Conservation (phyloP, 1,139 yeast genomes). For the Candida dubliniensis region DNA sequence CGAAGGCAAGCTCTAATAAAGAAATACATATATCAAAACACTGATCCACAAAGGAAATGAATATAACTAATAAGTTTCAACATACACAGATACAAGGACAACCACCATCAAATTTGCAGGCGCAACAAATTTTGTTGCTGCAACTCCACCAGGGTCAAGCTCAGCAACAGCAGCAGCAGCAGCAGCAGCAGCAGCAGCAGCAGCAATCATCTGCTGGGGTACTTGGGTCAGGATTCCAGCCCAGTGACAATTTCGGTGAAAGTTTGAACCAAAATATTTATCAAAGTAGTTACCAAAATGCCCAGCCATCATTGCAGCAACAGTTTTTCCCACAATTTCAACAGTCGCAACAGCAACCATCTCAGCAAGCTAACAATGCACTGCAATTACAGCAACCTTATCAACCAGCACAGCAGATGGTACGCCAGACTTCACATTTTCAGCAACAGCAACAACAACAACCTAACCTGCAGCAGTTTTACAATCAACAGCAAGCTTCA, state of each 20-base stretch:
- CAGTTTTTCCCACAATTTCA: conserved; percentile 26
- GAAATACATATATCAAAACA: background rate
- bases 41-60: conserved; percentile 10
- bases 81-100: conserved; percentile 33
- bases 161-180: conserved; percentile 25
- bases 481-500: conserved; percentile 21
- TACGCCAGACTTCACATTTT: conserved; percentile 25
- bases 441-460: conserved; percentile 24
- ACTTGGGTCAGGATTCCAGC: conserved; percentile 25
- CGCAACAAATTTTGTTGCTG: conserved; percentile 35
- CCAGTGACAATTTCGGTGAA: conserved; percentile 25
- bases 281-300: conserved; percentile 30
- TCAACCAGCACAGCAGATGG: conserved; percentile 23
- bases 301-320: conserved; percentile 28
- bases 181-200: conserved; percentile 17
- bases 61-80: conserved; percentile 30
- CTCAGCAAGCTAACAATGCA: conserved; percentile 21
- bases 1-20: background rate
- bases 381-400: conserved; percentile 31
- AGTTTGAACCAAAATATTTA: conserved; percentile 37
- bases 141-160: conserved; percentile 43
- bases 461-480: conserved; percentile 21
- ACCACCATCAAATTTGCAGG: conserved; percentile 41
- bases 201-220: conserved; percentile 17
- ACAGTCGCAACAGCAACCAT: conserved; percentile 23